Conservation (phyloP, 1,139 yeast genomes). For the Taphrina populina region DNA sequence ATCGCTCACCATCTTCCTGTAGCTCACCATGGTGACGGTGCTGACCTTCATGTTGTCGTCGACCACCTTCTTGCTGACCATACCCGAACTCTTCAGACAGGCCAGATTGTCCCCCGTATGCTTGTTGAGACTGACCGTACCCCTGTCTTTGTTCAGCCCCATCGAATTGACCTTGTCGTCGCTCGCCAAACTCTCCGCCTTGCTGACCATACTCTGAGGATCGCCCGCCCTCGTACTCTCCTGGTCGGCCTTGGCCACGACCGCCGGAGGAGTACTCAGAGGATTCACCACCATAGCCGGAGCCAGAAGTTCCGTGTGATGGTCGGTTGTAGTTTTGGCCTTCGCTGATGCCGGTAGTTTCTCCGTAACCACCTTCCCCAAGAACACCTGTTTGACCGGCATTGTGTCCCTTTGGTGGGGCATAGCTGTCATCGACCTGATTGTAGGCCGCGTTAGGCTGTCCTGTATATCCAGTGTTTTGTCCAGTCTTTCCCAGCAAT, state of each 20-base stretch:
- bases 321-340: conserved; percentile 26
- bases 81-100: background rate
- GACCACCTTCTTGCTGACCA: background rate
- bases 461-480: conserved; percentile 4
- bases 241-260: conserved; percentile 1
- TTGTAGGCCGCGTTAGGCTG: conserved; percentile 13
- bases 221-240: conserved; percentile 3
- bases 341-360: conserved; percentile 14
- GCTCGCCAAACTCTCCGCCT: background rate
- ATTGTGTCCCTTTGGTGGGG: conserved; percentile 4
- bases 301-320: background rate
- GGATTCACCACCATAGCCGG: background rate
- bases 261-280: too few relatives aligned
- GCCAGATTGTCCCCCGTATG: background rate
- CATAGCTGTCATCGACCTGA: conserved; percentile 10
- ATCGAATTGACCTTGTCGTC: too few relatives aligned
- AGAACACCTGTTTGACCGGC: conserved; percentile 12
- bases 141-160: background rate
- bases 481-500: conserved; percentile 10
- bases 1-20: conserved; percentile 11
- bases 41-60: conserved; percentile 7
- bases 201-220: background rate
- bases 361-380: conserved; percentile 10
- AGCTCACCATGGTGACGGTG: conserved; percentile 8
- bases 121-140: background rate